A percentile compares a stretch with the other conserved stretches of the same genome.
These are phyloP conservation scores for Allantophomopsis cytisporea DNA, from an alignment of 2,329 filamentous ascomycete genomes.

Conservation along the genomic window DNA sequence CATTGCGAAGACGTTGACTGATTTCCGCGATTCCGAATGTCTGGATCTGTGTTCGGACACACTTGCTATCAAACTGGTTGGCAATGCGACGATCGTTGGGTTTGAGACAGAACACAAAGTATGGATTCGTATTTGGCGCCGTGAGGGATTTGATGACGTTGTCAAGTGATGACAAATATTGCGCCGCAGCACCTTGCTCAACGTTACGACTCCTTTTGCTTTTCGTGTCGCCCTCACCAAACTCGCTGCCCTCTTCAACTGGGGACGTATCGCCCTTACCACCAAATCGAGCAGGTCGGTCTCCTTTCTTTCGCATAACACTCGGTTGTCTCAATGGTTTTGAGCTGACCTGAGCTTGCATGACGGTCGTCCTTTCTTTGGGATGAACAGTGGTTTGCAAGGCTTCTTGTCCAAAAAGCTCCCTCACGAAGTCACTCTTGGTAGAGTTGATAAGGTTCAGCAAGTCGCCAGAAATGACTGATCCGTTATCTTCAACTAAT, in stretches of 20 bases:
- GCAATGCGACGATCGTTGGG: constrained; percentile 94
- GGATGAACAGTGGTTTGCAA: constrained; percentile 89
- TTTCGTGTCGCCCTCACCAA: constrained; percentile 21
- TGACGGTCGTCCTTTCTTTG: constrained; percentile 76
- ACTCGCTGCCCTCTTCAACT: constrained; percentile 32
- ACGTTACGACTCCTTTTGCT: constrained; percentile 27
- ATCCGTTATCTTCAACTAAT: constrained; percentile 87
- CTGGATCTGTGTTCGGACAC: constrained; percentile 86
- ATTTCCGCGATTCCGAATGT: constrained; percentile 96
- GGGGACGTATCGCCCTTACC: constrained; percentile 20
- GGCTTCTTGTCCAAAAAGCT: constrained; percentile 92
- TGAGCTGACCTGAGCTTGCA: constrained; percentile 92
- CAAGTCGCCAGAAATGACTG: constrained; percentile 88
- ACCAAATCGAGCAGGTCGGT: constrained; percentile 12
- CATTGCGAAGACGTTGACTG: constrained; percentile 80
- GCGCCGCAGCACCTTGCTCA: constrained; percentile 80
- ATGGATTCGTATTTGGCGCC: constrained; percentile 74
- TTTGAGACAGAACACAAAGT: constrained; percentile 95
- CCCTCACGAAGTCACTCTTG: constrained; percentile 76
- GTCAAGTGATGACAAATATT: constrained; percentile 80
- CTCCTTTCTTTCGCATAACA: constrained; percentile 67
- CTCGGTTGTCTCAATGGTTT: constrained; percentile 88
- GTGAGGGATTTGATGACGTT: constrained; percentile 82
- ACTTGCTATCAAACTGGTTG: constrained; percentile 98
- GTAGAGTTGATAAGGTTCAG: constrained; percentile 87